Evolutionary conservation across 2,329 filamentous ascomycete genomes (phyloP).

Genomic region (Huntiella savannae): DNA sequence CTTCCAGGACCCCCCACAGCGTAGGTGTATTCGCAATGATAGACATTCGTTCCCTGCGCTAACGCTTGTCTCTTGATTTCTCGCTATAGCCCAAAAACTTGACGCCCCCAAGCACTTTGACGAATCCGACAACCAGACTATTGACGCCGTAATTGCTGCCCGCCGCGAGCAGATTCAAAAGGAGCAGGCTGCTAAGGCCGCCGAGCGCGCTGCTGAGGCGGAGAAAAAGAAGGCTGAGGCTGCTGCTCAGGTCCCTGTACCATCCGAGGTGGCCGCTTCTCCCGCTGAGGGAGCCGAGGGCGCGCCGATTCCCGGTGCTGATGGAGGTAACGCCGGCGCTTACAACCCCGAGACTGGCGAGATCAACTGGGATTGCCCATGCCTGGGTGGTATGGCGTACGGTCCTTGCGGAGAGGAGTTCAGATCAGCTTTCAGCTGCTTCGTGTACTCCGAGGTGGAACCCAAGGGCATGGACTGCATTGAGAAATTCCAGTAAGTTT

Average conservation of each 20-base stretch:
- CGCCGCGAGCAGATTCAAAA: slow-evolving; percentile 32
- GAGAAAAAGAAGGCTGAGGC: slow-evolving; percentile 13
- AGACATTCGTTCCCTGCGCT: not conserved
- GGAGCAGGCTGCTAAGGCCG: slow-evolving; percentile 16
- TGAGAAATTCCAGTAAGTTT: slow-evolving; percentile 79
- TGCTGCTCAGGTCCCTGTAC: slow-evolving; percentile 5
- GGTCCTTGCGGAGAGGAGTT: slow-evolving; percentile 94
- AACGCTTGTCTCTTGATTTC: not conserved
- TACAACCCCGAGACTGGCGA: slow-evolving; percentile 98
- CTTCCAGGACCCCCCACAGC: slow-evolving; percentile 64
- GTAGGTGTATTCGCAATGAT: slow-evolving; percentile 25
- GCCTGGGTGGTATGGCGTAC: slow-evolving; percentile 88
- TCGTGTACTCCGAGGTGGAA: slow-evolving; percentile 86
- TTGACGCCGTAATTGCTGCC: slow-evolving; percentile 48
- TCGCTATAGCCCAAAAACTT: slow-evolving; percentile 6
- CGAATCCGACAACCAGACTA: slow-evolving; percentile 39
- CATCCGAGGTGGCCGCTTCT: slow-evolving; percentile 6
- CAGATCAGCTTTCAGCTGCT: slow-evolving; percentile 91
- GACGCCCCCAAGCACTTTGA: slow-evolving; percentile 23
- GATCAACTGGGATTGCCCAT: slow-evolving; percentile 99
- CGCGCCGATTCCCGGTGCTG: slow-evolving; percentile 19
- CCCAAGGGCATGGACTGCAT: slow-evolving; percentile 97
- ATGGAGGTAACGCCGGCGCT: slow-evolving; percentile 39
- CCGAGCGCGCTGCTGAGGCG: slow-evolving; percentile 14
- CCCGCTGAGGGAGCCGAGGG: slow-evolving; percentile 2